Evolutionary conservation across 73 alveolate species (phyloP), one percentile per base, ranked within the genome.

Genomic region (Blepharisma stoltei): DNA sequence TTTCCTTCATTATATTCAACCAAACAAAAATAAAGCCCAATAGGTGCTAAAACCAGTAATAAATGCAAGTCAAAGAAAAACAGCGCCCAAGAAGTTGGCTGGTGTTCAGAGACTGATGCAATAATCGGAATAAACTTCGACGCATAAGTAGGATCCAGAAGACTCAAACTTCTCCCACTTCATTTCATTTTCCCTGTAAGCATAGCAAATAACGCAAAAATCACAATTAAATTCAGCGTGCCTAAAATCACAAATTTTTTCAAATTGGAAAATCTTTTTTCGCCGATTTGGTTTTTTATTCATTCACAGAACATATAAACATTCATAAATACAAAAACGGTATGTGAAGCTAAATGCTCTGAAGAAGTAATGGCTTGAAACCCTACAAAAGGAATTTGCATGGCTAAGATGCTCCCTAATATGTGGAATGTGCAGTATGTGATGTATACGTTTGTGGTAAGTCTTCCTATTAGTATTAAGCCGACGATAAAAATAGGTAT

Each of bases 61-160:
- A 86, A 88, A 73, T 92, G 96, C 37, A 92, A 85, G 83, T 92
- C 98, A 71, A 92, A 90, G 93, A 90, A 90, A 84, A 87, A 92
- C 32, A 95, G 87, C 68, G 96, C 79, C 98, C 98, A 92, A 37
- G 98, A 90, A 45, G 98, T 92, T 4, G 98, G 95, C 81, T 92
- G 88, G 86, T 92, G 98, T 52, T 92, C 98, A 48, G 95, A 87
- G 27, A 92, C 98, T n/a, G 97, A 90, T 2, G 98, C 98, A 46
- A 92, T 91, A 20, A 92, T 92, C 5, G 98, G 98, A 55, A 92
- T 90, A 82, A 44, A 69, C 82, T 92, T 92, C 65, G 88, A 83
- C 5, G 98, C 98, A 83, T 92, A 92, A 6, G 98, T 90, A 49
- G 98, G 98, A 79, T 92, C 98, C 14, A 92, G 83, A 32, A 92